Conservation (phyloP, 2,329 filamentous ascomycete species). For the Magnaporthiopsis incrustans region DNA sequence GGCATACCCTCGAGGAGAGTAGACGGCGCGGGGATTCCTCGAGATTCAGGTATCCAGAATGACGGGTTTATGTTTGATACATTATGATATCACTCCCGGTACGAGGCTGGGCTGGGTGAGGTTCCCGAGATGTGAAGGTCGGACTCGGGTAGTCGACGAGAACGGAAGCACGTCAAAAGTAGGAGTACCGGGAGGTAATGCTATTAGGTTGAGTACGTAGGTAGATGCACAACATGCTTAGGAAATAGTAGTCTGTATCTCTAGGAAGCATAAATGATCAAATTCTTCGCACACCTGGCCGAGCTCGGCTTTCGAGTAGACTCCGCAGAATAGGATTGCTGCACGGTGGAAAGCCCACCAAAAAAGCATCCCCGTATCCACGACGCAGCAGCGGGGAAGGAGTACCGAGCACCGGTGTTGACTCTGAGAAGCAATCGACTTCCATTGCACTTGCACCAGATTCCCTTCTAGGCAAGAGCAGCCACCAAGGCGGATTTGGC, state of each 20-base stretch:
- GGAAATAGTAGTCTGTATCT: not conserved
- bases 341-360: not conserved
- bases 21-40: not conserved
- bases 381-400: not conserved
- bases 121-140: not conserved
- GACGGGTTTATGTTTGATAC: not conserved
- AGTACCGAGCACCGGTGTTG: not conserved
- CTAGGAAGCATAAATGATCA: not conserved
- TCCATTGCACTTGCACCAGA: not conserved
- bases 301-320: not conserved
- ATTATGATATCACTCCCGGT: not conserved
- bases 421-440: not conserved
- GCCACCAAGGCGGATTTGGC: no score
- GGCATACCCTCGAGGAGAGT: no score
- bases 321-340: no score
- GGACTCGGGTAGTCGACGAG: not conserved
- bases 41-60: not conserved
- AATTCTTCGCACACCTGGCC: not conserved
- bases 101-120: not conserved
- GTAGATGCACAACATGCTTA: not conserved
- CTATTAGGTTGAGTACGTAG: not conserved
- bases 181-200: not conserved
- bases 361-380: not conserved
- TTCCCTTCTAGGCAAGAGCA: not conserved
- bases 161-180: not conserved